A percentile compares a stretch with the other conserved stretches of the same genome.
phyloP scores from a whole-genome alignment of 805 yeast species.

The Wickerhamomyces rabaulensis region DNA sequence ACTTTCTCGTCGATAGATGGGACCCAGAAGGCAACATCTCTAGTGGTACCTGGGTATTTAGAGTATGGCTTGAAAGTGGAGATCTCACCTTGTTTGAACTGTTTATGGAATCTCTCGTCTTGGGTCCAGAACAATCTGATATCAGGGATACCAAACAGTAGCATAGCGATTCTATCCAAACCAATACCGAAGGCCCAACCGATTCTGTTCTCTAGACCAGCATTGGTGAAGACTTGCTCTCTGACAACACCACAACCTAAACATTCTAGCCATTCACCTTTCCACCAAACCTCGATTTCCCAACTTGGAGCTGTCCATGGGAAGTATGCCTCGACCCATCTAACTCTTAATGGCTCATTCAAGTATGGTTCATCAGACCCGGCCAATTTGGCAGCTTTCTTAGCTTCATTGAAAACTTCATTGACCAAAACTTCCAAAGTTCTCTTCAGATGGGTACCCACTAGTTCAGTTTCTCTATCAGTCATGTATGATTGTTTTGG shows the following conservation, averaged over 20 bases:
- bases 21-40: constrained; percentile 94
- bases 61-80: constrained; percentile 82
- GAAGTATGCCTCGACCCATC: constrained; percentile 95
- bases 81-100: constrained; percentile 63
- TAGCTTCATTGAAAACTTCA: constrained; percentile 73
- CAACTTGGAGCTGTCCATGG: constrained; percentile 99
- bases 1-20: constrained; percentile 35
- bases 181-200: constrained; percentile 99
- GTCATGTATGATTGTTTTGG: constrained; percentile 81
- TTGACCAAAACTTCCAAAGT: constrained; percentile 81
- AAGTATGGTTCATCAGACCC: constrained; percentile 57
- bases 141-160: constrained; percentile 91
- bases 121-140: constrained; percentile 88
- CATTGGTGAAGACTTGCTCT: constrained; percentile 66
- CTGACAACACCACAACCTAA: constrained; percentile 93
- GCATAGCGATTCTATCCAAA: constrained; percentile 91
- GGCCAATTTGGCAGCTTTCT: constrained; percentile 51
- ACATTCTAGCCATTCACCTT: constrained; percentile 95
- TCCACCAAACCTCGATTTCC: constrained; percentile 99
- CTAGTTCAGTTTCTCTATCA: constrained; percentile 59
- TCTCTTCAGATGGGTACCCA: constrained; percentile 75
- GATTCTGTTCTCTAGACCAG: constrained; percentile 62
- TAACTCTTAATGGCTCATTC: constrained; percentile 71
- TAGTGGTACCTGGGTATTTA: constrained; percentile 76
- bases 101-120: constrained; percentile 71